Percentiles rank a stretch among this genome's conserved stretches.
Evolutionary conservation across 257 asterid genomes (phyloP).

Genomic region (Petrea volubilis): DNA sequence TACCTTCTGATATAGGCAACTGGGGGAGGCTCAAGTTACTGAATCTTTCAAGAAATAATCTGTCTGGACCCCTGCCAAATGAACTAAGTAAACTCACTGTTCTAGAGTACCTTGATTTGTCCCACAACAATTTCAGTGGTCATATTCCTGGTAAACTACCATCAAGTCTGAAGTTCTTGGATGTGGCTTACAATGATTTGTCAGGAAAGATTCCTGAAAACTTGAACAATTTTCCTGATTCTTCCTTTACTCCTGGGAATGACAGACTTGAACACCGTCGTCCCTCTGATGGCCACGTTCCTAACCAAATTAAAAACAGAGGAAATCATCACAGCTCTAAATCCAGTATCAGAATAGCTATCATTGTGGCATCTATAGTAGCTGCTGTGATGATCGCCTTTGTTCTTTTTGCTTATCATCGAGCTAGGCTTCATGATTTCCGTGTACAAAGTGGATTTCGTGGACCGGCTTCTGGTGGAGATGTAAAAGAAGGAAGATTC

Average conservation of each 20-base stretch:
- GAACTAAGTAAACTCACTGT: constrained; percentile 65
- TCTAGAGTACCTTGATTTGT: constrained; percentile 68
- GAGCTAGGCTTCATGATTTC: constrained; percentile 56
- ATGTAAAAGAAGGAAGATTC: constrained; percentile 61
- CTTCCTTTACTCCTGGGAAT: constrained; percentile 82
- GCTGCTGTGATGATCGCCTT: constrained; percentile 75
- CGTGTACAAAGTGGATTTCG: constrained; percentile 46
- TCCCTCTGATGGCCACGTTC: constrained; percentile 21
- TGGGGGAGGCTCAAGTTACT: constrained; percentile 66
- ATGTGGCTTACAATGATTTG: constrained; percentile 64
- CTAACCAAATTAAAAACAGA: constrained; percentile 18
- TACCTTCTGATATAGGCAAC: constrained; percentile 70
- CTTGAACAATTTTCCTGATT: constrained; percentile 50
- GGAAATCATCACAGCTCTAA: constrained; percentile 34
- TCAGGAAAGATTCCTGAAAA: constrained; percentile 69
- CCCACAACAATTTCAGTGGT: constrained; percentile 69
- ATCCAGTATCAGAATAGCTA: constrained; percentile 60
- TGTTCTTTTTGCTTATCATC: constrained; percentile 70
- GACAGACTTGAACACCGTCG: constrained; percentile 25
- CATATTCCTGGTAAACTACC: constrained; percentile 64
- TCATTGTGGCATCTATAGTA: constrained; percentile 74
- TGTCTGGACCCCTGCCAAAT: constrained; percentile 66
- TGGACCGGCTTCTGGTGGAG: constrained; percentile 50
- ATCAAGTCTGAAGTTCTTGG: constrained; percentile 52
- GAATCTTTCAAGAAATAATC: constrained; percentile 66